Evolutionary conservation across 306 rosid genomes (phyloP).

Genomic region (Casuarina glauca): DNA sequence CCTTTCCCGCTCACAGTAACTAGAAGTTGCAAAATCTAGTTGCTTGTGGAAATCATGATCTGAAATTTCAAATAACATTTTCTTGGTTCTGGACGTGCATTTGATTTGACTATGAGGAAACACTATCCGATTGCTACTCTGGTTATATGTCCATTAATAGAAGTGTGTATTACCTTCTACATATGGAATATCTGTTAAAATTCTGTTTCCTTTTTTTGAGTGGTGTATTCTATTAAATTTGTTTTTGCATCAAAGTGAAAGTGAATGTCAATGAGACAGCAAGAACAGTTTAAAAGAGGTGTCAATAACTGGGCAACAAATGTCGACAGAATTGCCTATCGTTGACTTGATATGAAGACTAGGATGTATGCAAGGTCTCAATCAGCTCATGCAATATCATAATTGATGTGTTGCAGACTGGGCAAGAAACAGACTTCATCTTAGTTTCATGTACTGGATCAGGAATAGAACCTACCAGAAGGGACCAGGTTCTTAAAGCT

Average conservation of each 20-base stretch:
- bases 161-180: not conserved
- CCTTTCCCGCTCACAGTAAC: not conserved
- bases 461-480: conserved; percentile 84
- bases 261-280: not conserved
- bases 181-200: not conserved
- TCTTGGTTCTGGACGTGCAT: not conserved
- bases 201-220: conserved; percentile 13
- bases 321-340: not conserved
- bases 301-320: conserved; percentile 13
- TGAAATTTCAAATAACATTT: not conserved
- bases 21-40: not conserved
- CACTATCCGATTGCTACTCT: conserved; percentile 15
- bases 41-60: not conserved
- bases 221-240: not conserved
- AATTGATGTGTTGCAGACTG: conserved; percentile 63
- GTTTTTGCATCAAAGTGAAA: not conserved
- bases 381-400: conserved; percentile 24
- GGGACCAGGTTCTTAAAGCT: conserved; percentile 96
- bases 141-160: conserved; percentile 1
- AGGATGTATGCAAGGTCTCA: not conserved
- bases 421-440: conserved; percentile 94
- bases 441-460: conserved; percentile 94
- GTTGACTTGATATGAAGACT: conserved; percentile 11
- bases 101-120: not conserved
- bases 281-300: not conserved